Conservation (phyloP, 139 green algal genomes). For the Chlorella sp. region DNA sequence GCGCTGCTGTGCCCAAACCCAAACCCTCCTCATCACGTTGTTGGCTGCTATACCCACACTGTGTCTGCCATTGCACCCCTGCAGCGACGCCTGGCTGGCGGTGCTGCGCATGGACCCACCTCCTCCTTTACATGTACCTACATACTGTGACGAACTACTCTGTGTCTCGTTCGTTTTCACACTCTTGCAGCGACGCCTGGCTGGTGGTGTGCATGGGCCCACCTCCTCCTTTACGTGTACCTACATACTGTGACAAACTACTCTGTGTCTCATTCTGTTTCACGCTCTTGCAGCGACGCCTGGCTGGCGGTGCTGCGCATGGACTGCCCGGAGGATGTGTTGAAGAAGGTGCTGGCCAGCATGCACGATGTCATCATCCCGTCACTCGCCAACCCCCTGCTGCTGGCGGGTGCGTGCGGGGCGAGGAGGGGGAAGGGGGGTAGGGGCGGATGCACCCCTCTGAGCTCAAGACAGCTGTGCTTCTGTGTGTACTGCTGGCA, state of each 20-base stretch:
- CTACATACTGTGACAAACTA: no score
- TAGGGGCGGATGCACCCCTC: background rate
- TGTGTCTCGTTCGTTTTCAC: no score
- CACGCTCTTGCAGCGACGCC: constrained; percentile 59
- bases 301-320: constrained; percentile 88
- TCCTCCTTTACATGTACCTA: no score
- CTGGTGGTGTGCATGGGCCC: no score
- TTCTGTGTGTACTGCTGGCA: background rate
- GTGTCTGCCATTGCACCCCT: background rate
- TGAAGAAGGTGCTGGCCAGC: constrained; percentile 58
- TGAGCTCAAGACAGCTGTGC: no score
- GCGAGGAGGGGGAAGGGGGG: background rate
- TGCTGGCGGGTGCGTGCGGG: constrained; percentile 58
- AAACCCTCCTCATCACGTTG: no score
- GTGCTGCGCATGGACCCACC: constrained; percentile 77
- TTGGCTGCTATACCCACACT: no score
- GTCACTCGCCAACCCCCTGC: constrained; percentile 74
- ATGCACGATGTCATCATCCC: constrained; percentile 83
- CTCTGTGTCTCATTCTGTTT: background rate
- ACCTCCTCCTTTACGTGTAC: no score
- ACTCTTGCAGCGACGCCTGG: no score
- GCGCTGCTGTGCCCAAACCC: no score
- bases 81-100: constrained; percentile 84
- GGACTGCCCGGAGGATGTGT: constrained; percentile 71
- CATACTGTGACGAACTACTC: no score